phyloP scores from a whole-genome alignment of 2,329 filamentous ascomycete species.

The Trichoderma sp. region DNA sequence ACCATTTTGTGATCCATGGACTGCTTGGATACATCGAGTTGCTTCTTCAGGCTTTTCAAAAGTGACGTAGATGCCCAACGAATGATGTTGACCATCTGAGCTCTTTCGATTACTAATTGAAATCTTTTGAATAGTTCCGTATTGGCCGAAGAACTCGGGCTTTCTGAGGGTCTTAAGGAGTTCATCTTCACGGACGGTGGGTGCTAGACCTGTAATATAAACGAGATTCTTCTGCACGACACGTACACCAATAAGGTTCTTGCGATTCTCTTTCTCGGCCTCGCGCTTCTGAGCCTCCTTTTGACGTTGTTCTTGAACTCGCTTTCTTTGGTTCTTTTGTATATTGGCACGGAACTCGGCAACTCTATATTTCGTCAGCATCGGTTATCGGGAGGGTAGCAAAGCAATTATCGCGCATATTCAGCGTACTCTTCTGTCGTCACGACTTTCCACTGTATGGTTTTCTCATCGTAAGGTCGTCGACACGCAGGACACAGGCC shows the following conservation, averaged over 20 bases:
- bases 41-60: slow-evolving; percentile 92
- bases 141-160: slow-evolving; percentile 94
- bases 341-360: slow-evolving; percentile 76
- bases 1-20: slow-evolving; percentile 89
- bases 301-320: slow-evolving; percentile 77
- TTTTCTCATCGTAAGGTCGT: slow-evolving; percentile 93
- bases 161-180: slow-evolving; percentile 87
- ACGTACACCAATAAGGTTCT: slow-evolving; percentile 91
- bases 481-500: slow-evolving; percentile 96
- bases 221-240: slow-evolving; percentile 99
- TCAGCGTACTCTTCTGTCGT: slow-evolving; percentile 85
- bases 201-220: slow-evolving; percentile 93
- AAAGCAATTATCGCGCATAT: not conserved
- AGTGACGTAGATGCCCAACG: slow-evolving; percentile 97
- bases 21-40: slow-evolving; percentile 82
- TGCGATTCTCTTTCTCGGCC: slow-evolving; percentile 91
- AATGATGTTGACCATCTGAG: slow-evolving; percentile 73
- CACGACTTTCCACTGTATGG: slow-evolving; percentile 94
- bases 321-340: slow-evolving; percentile 90
- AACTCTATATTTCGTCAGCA: slow-evolving; percentile 51
- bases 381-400: not conserved
- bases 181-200: slow-evolving; percentile 88
- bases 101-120: slow-evolving; percentile 95
- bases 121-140: slow-evolving; percentile 97
- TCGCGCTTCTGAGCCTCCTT: slow-evolving; percentile 97